Conservation (phyloP, 106 monocot species). For the Allium cepa region DNA sequence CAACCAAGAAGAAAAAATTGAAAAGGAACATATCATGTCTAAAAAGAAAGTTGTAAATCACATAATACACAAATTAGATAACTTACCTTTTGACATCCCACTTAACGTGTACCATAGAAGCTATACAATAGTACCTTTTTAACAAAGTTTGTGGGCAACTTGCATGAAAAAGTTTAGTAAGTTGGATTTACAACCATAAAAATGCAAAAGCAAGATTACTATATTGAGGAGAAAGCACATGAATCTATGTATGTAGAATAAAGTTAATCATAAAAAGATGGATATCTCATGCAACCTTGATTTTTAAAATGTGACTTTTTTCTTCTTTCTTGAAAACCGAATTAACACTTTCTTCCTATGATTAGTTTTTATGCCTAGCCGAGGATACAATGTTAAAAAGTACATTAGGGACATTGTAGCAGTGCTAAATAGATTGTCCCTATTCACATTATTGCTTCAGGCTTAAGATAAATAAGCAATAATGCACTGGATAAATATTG, state of each 20-base stretch:
- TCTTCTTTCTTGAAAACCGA: not conserved
- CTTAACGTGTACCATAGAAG: not conserved
- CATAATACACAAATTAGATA: not conserved
- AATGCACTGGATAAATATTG: no score
- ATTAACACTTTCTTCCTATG: no score
- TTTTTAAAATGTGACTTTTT: not conserved
- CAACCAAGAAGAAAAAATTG: not conserved
- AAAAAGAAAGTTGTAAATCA: not conserved
- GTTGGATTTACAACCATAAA: no score
- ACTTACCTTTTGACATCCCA: slow-evolving; percentile 1
- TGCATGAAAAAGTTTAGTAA: no score
- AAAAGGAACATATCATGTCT: not conserved
- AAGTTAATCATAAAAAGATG: no score
- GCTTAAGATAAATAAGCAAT: no score
- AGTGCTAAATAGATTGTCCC: slow-evolving; percentile 1
- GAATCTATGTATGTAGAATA: no score
- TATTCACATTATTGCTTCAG: not conserved
- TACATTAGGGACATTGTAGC: not conserved
- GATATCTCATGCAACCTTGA: no score
- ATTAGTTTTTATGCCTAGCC: no score
- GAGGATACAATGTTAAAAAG: not conserved
- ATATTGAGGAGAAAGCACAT: no score
- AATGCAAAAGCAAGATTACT: no score
- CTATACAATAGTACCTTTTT: not conserved
- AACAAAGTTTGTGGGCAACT: no score